Evolutionary conservation across 352 stramenopile species (phyloP).

Genomic region (Pythium periplocum): DNA sequence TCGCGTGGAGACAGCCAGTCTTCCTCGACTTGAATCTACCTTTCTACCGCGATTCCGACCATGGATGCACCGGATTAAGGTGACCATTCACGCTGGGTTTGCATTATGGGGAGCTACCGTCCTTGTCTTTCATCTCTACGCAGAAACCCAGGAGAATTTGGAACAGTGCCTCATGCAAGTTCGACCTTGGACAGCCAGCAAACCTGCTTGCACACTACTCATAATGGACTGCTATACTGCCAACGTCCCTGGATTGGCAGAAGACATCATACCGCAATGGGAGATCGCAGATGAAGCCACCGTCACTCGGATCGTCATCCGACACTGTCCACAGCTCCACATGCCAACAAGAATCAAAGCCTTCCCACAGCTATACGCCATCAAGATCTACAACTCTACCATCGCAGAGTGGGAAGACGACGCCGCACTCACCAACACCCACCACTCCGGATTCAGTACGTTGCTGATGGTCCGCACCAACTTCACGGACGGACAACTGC

Average conservation of each 20-base stretch:
- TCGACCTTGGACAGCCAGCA: too few relatives aligned
- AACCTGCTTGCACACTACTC: too few relatives aligned
- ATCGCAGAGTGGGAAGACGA: neutral
- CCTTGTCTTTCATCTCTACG: constrained; percentile 6
- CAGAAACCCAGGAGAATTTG: neutral
- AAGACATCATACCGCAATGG: constrained; percentile 2
- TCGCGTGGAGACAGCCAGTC: neutral
- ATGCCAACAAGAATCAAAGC: constrained; percentile 2
- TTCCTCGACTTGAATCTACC: neutral
- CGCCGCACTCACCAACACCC: constrained; percentile 1
- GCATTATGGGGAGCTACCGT: neutral
- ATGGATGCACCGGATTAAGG: neutral
- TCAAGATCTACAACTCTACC: constrained; percentile 17
- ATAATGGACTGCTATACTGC: neutral
- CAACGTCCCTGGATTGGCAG: neutral
- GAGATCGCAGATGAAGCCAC: neutral
- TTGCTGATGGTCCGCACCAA: constrained; percentile 11
- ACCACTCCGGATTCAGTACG: neutral
- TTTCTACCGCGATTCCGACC: neutral
- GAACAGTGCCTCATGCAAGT: neutral
- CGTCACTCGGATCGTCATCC: constrained; percentile 4
- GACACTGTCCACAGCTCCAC: constrained; percentile 10
- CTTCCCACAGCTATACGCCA: constrained; percentile 7
- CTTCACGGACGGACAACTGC: constrained; percentile 3
- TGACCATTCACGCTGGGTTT: neutral